Conservation (phyloP, 768 basidiomycete genomes). For the Boletellus ananas region DNA sequence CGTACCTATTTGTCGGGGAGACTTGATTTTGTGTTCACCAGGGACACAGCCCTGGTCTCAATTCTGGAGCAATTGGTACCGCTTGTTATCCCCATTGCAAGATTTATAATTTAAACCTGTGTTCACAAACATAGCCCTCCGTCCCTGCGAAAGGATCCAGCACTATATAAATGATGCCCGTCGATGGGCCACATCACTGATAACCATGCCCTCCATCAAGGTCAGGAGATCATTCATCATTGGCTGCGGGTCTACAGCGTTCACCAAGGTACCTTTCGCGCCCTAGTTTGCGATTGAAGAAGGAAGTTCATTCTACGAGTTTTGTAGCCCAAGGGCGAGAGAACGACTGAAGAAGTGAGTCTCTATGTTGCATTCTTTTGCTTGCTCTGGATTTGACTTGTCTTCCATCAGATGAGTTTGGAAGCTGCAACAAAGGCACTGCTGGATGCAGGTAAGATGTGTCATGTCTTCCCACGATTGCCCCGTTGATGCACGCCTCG, state of each 20-base stretch:
- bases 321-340: constrained; percentile 55
- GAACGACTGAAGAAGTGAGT: constrained; percentile 63
- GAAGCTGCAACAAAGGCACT: constrained; percentile 86
- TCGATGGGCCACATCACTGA: background rate
- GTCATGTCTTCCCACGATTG: background rate
- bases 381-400: background rate
- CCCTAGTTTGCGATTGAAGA: background rate
- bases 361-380: background rate
- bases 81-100: too few relatives aligned
- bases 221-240: constrained; percentile 51
- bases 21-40: background rate
- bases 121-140: background rate
- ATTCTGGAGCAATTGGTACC: background rate
- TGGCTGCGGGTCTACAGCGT: constrained; percentile 73
- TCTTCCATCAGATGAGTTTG: constrained; percentile 54
- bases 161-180: background rate
- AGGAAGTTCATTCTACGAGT: background rate
- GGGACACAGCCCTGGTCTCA: background rate
- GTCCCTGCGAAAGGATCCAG: too few relatives aligned
- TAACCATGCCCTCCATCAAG: constrained; percentile 2
- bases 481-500: background rate
- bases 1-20: constrained; percentile 45
- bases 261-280: constrained; percentile 55
- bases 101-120: background rate
- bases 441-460: constrained; percentile 62